Percentiles rank a stretch among this genome's conserved stretches.
Evolutionary conservation across 225 moss, liverwort and hornwort genomes (phyloP).

Genomic region (Bryoerythrophyllum caledonicum): DNA sequence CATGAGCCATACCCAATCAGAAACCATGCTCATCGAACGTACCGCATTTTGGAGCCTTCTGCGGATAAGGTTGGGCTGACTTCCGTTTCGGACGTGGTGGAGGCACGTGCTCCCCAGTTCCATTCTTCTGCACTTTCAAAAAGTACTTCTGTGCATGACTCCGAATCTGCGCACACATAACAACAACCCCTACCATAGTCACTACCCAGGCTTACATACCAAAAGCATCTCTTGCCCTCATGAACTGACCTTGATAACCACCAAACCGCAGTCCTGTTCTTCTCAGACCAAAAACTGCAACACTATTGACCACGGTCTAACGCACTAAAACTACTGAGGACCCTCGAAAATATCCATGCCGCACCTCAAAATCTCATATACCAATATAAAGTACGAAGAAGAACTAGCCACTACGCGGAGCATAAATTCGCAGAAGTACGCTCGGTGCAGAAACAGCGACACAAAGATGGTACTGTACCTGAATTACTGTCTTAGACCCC

Average conservation of each 20-base stretch:
- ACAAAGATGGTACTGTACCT: slow-evolving; percentile 34
- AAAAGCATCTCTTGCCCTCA: not conserved
- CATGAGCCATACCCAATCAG: not conserved
- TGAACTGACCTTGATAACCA: not conserved
- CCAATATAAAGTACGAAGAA: not conserved
- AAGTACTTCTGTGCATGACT: slow-evolving; percentile 99
- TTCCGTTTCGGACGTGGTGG: slow-evolving; percentile 98
- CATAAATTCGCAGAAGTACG: not conserved
- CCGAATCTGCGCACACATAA: slow-evolving; percentile 57
- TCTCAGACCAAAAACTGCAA: not conserved
- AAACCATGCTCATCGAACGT: not conserved
- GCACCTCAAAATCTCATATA: not conserved
- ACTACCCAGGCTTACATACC: not conserved
- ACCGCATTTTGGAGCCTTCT: slow-evolving; percentile 95
- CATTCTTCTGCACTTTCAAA: slow-evolving; percentile 95
- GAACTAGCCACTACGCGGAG: not conserved
- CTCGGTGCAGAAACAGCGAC: not conserved
- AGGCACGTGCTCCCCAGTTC: slow-evolving; percentile 98
- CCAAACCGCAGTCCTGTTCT: not conserved
- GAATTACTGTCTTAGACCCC: slow-evolving; percentile 96
- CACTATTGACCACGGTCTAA: not conserved
- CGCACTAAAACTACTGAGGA: not conserved
- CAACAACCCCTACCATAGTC: not conserved
- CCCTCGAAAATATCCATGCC: not conserved
- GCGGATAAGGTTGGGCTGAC: slow-evolving; percentile 93